These are phyloP conservation scores for Phyllostachys edulis DNA, from an alignment of 176 grass and related monocot species.

Conservation along the genomic window DNA sequence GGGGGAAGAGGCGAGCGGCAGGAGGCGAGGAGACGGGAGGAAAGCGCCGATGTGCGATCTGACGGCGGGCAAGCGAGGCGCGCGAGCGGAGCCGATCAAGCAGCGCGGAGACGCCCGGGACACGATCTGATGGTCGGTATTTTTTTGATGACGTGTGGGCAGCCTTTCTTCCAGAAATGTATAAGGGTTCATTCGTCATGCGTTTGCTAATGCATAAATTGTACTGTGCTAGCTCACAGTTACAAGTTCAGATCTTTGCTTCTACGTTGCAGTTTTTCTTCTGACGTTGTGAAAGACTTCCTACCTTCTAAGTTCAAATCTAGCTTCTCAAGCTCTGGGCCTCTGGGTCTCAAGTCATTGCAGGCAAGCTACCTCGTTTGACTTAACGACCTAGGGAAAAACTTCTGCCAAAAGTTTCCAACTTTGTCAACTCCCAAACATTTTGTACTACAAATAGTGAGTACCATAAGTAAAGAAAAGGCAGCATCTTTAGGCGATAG, in stretches of 20 bases:
- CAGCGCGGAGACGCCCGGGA: too few species aligned
- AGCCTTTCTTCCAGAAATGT: too few species aligned
- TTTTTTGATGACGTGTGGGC: too few species aligned
- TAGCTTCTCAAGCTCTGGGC: too few species aligned
- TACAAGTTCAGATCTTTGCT: background rate
- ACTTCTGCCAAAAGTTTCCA: background rate
- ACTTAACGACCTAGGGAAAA: background rate
- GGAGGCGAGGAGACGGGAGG: too few species aligned
- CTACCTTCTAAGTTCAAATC: background rate
- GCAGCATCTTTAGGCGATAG: conserved; percentile 5
- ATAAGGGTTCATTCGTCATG: too few species aligned
- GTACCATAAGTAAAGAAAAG: background rate
- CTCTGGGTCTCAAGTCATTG: background rate
- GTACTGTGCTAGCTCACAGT: background rate
- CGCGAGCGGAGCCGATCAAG: too few species aligned
- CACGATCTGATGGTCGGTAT: too few species aligned
- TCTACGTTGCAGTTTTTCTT: background rate
- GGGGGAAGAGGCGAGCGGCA: too few species aligned
- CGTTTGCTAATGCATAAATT: background rate
- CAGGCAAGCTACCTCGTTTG: conserved; percentile 25
- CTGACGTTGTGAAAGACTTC: background rate
- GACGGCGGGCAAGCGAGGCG: too few species aligned
- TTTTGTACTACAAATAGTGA: background rate
- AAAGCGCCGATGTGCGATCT: too few species aligned
- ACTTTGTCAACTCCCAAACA: background rate